Evolutionary conservation across 2,329 filamentous ascomycete species (phyloP), one percentile per base, ranked within the genome.

Genomic region (Talaromyces verruculosus): DNA sequence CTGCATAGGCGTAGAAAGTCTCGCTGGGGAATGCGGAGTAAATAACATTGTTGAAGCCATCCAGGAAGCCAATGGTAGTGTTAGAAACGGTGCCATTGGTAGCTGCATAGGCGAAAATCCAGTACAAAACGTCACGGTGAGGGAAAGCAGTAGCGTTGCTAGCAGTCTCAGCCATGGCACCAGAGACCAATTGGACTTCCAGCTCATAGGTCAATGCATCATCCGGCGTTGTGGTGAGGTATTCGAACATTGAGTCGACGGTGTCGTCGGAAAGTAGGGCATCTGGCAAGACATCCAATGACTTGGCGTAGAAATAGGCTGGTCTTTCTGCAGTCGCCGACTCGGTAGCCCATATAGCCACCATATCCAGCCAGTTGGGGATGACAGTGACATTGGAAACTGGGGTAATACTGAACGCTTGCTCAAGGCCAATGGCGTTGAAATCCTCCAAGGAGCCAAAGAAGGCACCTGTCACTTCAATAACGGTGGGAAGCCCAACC

Each of bases 51-150:
- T 87, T 83, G 58, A 89, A 77, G 5, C 82, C 82, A n/a, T 79
- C 75, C 41, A 88, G 72, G 63, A 88, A 88, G 0, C 76, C 69
- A 66, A 77, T 81, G 1, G 83, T 85, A 11, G 75, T 77, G 17
- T 78, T 68, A 1, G 77, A 79, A 17, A 88, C 69, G 0, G 70
- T 71, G 1, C 75, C 75, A 35, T 45, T 35, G 17, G 83, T 85
- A 51, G 89, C 71, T 10, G 81, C 85, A 70, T 89, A 89, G 0
- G 83, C 84, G 71, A 89, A 85, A 72, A 87, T 84, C 77, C 87
- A 88, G 75, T 89, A 84, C 45, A 89, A 70, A 69, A 86, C 86
- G 78, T 90, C 85, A 57, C 88, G 84, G 71, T 90, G 88, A 0
- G 84, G 82, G 71, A 88, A 90, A 8, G 87, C 84, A 0, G 87